Evolutionary conservation across 164 flowering plant species (phyloP).

Genomic region (Piper betle): DNA sequence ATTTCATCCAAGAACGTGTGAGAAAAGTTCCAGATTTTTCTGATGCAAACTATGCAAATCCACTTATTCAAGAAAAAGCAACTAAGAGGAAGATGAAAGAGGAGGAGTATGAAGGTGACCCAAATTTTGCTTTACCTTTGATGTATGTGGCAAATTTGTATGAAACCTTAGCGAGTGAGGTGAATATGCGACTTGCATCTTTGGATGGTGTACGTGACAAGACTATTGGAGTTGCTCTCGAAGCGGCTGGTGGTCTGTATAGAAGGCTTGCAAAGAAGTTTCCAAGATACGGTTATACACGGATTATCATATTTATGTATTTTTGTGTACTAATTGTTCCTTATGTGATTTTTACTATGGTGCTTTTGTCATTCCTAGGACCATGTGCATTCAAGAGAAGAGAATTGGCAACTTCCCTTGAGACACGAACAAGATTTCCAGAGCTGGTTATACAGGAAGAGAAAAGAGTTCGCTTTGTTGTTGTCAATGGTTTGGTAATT

Average conservation of each 20-base stretch:
- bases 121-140: conserved; percentile 78
- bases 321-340: background rate
- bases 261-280: conserved; percentile 79
- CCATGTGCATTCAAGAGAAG: conserved; percentile 62
- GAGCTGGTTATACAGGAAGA: conserved; percentile 95
- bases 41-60: conserved; percentile 38
- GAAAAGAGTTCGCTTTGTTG: conserved; percentile 97
- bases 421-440: conserved; percentile 90
- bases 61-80: conserved; percentile 50
- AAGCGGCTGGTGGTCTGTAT: conserved; percentile 97
- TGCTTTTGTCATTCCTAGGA: conserved; percentile 29
- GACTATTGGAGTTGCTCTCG: conserved; percentile 94
- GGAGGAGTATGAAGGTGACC: conserved; percentile 78
- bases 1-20: conserved; percentile 61
- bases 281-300: conserved; percentile 63
- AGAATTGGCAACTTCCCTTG: conserved; percentile 93
- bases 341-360: background rate
- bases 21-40: conserved; percentile 41
- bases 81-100: conserved; percentile 66
- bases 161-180: conserved; percentile 71
- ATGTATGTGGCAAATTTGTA: conserved; percentile 98
- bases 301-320: background rate
- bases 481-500: conserved; percentile 89
- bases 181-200: conserved; percentile 63
- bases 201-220: conserved; percentile 78